Evolutionary conservation across 78 protist genomes (phyloP).

Genomic region (Isochrysis galbana): DNA sequence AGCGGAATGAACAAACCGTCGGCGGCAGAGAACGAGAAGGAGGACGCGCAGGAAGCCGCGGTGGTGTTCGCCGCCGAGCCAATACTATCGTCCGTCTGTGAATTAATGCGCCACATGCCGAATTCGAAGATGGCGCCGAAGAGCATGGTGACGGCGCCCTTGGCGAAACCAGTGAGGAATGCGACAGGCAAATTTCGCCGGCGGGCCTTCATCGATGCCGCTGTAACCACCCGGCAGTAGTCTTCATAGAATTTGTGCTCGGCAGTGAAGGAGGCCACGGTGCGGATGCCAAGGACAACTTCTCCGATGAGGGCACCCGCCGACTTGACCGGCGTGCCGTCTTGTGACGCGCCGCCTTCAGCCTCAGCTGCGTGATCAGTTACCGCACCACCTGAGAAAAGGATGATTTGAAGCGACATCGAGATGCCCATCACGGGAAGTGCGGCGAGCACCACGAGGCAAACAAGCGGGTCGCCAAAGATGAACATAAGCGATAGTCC

Average conservation of each 20-base stretch:
- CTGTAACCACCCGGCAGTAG: background rate
- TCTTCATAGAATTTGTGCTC: background rate
- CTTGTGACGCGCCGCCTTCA: too few relatives aligned
- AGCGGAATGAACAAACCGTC: background rate
- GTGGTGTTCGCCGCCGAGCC: background rate
- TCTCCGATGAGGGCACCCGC: background rate
- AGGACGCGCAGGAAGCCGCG: background rate
- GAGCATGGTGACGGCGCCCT: background rate
- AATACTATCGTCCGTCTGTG: background rate
- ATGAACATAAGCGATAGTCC: background rate
- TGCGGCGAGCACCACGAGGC: background rate
- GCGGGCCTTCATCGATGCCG: background rate
- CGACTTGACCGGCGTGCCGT: too few relatives aligned
- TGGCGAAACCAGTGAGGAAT: background rate
- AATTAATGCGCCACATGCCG: background rate
- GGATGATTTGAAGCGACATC: conserved; percentile 63
- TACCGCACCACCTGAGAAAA: conserved; percentile 24
- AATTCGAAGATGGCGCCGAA: background rate
- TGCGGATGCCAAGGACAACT: background rate
- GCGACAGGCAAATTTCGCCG: background rate
- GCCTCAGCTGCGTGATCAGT: too few relatives aligned
- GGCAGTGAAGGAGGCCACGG: background rate
- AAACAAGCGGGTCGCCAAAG: background rate
- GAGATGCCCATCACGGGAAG: conserved; percentile 45
- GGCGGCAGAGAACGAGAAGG: background rate